phyloP scores from a whole-genome alignment of 108 stramenopile species.

The Pseudonitzschia pungens region DNA sequence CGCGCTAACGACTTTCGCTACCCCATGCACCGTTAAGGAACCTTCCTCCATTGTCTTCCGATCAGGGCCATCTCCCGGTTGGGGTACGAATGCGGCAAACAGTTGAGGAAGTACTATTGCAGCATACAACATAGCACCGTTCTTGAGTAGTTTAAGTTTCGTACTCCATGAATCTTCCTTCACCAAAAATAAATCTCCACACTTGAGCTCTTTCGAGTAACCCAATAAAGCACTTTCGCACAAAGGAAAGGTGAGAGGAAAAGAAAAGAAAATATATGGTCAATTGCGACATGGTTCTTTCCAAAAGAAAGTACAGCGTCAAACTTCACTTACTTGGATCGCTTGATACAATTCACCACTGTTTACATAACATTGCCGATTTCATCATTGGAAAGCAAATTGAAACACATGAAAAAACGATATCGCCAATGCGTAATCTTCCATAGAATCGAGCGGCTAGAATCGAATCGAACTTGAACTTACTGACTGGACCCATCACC shows the following conservation, averaged over 20 bases:
- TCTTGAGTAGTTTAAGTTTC: conserved; percentile 9
- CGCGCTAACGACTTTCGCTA: conserved; percentile 2
- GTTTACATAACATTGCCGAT: neutral
- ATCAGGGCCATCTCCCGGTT: conserved; percentile 35
- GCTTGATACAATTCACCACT: conserved; percentile 41
- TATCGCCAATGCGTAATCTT: neutral
- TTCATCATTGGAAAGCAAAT: neutral
- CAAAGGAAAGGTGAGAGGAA: neutral
- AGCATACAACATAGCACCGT: conserved; percentile 10
- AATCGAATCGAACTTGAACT: neutral
- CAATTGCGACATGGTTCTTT: neutral
- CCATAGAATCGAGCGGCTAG: neutral
- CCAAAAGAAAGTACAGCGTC: neutral
- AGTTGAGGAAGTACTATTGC: conserved; percentile 24
- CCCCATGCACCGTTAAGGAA: conserved; percentile 31
- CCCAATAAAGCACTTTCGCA: conserved; percentile 27
- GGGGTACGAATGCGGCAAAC: conserved; percentile 27
- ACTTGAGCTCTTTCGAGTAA: conserved; percentile 25
- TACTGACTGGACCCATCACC: conserved; percentile 47
- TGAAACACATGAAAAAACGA: neutral
- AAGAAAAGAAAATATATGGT: conserved; percentile 3
- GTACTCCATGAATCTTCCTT: conserved; percentile 11
- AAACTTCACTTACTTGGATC: conserved; percentile 32
- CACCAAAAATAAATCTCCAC: conserved; percentile 28
- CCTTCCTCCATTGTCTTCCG: conserved; percentile 38